Percentiles rank a stretch among this genome's conserved stretches.
phyloP scores from a whole-genome alignment of 768 basidiomycete species.

The Amanita molliuscula region DNA sequence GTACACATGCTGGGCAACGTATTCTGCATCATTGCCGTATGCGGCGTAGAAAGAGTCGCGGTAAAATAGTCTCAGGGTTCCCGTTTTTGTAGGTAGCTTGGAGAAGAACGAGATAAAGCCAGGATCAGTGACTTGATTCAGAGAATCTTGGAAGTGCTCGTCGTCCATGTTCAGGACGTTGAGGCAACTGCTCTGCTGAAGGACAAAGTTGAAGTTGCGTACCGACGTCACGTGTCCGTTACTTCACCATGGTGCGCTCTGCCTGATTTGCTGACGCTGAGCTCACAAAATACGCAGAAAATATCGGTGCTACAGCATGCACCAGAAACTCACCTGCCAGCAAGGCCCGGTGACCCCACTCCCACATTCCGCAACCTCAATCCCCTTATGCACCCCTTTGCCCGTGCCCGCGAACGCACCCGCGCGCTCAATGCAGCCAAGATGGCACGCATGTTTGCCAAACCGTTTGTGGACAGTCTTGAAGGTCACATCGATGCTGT shows the following conservation, averaged over 20 bases:
- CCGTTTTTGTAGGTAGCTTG: constrained; percentile 53
- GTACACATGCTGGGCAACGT: constrained; percentile 73
- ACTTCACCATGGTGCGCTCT: too few relatives aligned
- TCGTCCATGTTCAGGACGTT: constrained; percentile 18
- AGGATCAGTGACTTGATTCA: constrained; percentile 59
- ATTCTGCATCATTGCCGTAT: constrained; percentile 84
- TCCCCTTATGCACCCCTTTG: constrained; percentile 92
- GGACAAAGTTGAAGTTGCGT: too few relatives aligned
- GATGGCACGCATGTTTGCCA: constrained; percentile 96
- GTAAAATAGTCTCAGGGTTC: constrained; percentile 82
- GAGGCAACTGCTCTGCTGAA: too few relatives aligned
- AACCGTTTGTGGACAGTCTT: constrained; percentile 82
- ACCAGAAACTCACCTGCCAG: constrained; percentile 61
- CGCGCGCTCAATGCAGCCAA: constrained; percentile 93
- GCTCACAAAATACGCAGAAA: constrained; percentile 38
- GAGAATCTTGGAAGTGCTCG: background rate
- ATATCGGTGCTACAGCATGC: constrained; percentile 83
- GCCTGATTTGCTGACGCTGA: too few relatives aligned
- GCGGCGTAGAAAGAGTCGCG: constrained; percentile 80
- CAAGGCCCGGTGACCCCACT: constrained; percentile 71
- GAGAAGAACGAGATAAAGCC: constrained; percentile 70
- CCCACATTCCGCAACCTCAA: constrained; percentile 89
- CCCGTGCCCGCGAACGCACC: constrained; percentile 85
- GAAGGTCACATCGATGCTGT: constrained; percentile 94
- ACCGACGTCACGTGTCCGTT: too few relatives aligned